Evolutionary conservation across 768 basidiomycete species (phyloP), one percentile per base, ranked within the genome.

Genomic region (Agrocybe praecox): DNA sequence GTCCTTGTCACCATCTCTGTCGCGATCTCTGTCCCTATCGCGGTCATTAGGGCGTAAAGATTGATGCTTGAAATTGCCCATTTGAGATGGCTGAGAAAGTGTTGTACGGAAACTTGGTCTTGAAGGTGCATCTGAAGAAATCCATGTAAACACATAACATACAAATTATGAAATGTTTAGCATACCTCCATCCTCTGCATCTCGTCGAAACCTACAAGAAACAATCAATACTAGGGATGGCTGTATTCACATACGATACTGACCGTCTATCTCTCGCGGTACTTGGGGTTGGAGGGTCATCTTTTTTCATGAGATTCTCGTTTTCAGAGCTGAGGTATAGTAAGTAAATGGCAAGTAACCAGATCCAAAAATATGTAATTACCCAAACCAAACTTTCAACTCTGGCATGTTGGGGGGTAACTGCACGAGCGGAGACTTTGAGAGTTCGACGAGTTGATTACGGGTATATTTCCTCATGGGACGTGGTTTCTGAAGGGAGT

Each of bases 41-140:
- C 87, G 81, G 69, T 90, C 89, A 43, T 75, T 78, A 15, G 83
- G 76, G 52, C 90, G 89, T 63, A 88, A 73, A 11, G 92, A 91
- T 62, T 94, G 92, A 65, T 94, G 92, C 67, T 92, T 90, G 72
- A 94, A 94, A 67, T 92, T 93, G 47, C 92, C 92, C 92, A 94
- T 94, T 74, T 94, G 92, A 33, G 92, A 91, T 23, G 91, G 90
- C 64, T 94, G 92, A 22, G 89, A 83, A 48, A 89, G 76, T 14
- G 84, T 78, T 12, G 90, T 81, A 26, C 90, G 84, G 67, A 92
- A 93, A 7, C 85, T 80, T 22, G 88, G 82, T 55, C 92, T 81
- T 11, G 83, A 66, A 45, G 84, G 71, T 51, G 79, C 71, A 72
- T 86, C 83, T 82, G 46, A 43, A n/a, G 36, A 53, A 59, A 54